Base-by-base conservation (phyloP, 176 grass and related monocot genomes). In the Tillandsia fasciculata region DNA sequence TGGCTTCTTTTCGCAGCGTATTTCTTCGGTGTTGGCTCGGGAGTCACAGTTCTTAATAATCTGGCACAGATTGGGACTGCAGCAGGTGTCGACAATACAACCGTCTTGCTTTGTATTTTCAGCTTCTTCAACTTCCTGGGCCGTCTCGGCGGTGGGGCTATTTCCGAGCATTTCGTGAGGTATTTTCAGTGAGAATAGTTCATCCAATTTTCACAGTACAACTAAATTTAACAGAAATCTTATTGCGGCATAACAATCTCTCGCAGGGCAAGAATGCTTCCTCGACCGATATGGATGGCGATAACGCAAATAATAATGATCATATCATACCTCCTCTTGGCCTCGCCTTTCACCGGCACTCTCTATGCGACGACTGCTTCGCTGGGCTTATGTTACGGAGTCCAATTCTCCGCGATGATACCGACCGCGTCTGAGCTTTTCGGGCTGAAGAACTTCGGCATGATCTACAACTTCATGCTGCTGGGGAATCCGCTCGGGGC, bases 81-180 rank as follows among this genome's bases (percentile, higher is more conserved):
- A 52, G 83, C 71, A n/a, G 93, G 93, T 63, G 78, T 79, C 74
- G 64, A 81, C 27, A 79, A 92, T 51, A 92, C 93, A 24, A 90
- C 89, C 11, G 85, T 97, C 69, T 67, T 77, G 13, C 80, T 97
- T 3, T 85, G 86, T 49, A 48, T 97, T 65, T 97, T 92, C 85
- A 97, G 93, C 65, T 97, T 97, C 74, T 85, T 83, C 80, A 97
- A 96, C 59, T 92, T 97, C 72, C 53, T 90, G 69, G 93, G 93
- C n/a, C 88, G 93, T 27, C 78, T 97, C 61, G 83, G 88, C 65
- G 93, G 86, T 51, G 89, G 93, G 51, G 74, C 63, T 71, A 56
- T 77, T 81, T 92, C 93, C 23, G 89, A 97, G 50, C 78, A 87
- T 72, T 73, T 92, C 76, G 86, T 92, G 77, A 97, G 93, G 93